These are phyloP conservation scores for Cinnamomum micranthum DNA, from an alignment of 164 flowering plant species.

Conservation along the genomic window DNA sequence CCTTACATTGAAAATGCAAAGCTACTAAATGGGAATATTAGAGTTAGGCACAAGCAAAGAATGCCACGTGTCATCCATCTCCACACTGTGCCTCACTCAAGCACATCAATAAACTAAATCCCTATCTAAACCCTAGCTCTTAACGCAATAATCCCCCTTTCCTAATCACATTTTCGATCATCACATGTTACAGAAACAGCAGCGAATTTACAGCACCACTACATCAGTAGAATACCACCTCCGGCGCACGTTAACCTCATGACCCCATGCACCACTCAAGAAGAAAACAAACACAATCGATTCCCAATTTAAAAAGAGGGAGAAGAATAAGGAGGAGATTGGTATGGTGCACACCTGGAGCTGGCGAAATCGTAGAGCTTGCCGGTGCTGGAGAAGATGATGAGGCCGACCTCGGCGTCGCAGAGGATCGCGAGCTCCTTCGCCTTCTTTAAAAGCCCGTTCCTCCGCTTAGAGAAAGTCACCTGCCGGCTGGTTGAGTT, in stretches of 20 bases:
- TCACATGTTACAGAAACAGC: not conserved
- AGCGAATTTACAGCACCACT: not conserved
- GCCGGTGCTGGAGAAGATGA: conserved; percentile 72
- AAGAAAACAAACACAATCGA: not conserved
- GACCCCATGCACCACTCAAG: not conserved
- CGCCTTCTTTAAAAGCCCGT: conserved; percentile 72
- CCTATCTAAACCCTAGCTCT: not conserved
- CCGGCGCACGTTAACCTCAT: not conserved
- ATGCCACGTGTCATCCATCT: not conserved
- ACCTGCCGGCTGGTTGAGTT: conserved; percentile 76
- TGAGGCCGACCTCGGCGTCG: conserved; percentile 72
- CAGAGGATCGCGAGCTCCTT: conserved; percentile 72
- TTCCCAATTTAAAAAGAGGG: not conserved
- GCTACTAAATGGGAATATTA: too few species aligned
- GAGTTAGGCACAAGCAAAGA: not conserved
- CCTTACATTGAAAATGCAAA: too few species aligned
- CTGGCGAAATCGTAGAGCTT: conserved; percentile 70
- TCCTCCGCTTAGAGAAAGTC: conserved; percentile 75
- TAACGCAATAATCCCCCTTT: not conserved
- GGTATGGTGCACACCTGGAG: conserved; percentile 37
- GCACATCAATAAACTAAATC: not conserved
- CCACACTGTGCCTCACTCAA: not conserved
- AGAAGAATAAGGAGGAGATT: not conserved
- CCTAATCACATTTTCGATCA: not conserved
- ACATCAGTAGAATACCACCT: not conserved